phyloP scores from a whole-genome alignment of 148 eudicot genomes.

The Gaultheria prostrata region DNA sequence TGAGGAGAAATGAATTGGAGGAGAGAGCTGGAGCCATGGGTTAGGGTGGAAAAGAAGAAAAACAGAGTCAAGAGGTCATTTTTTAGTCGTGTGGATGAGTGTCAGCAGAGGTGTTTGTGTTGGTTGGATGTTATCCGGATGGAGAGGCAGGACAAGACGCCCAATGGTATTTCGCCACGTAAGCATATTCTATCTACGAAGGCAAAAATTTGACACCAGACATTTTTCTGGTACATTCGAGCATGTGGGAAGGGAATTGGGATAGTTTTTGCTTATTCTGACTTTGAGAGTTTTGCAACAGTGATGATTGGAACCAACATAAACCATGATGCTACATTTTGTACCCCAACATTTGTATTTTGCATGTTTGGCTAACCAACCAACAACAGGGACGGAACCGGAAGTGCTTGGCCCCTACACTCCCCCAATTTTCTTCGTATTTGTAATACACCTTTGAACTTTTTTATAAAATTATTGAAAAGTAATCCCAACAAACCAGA shows the following conservation, averaged over 20 bases:
- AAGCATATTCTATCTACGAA: conserved; percentile 40
- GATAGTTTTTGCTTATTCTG: no score
- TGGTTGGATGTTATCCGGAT: conserved; percentile 32
- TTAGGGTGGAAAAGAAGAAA: neutral
- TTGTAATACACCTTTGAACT: no score
- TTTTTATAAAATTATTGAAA: no score
- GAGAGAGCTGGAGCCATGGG: conserved; percentile 65
- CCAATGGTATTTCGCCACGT: conserved; percentile 58
- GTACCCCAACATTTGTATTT: neutral
- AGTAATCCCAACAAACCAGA: no score
- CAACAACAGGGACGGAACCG: neutral
- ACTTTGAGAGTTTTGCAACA: no score
- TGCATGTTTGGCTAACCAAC: neutral
- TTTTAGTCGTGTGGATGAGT: neutral
- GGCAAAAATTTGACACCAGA: conserved; percentile 31
- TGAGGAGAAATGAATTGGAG: conserved; percentile 60
- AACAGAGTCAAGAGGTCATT: neutral
- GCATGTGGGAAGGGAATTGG: no score
- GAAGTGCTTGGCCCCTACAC: no score
- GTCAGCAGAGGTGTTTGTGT: neutral
- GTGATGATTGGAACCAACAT: neutral
- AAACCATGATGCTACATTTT: neutral
- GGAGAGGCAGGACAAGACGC: conserved; percentile 11
- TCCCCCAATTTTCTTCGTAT: no score
- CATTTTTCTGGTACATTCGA: neutral